Evolutionary conservation across 2,329 filamentous ascomycete genomes (phyloP).

Genomic region (Chaetomium sp.): DNA sequence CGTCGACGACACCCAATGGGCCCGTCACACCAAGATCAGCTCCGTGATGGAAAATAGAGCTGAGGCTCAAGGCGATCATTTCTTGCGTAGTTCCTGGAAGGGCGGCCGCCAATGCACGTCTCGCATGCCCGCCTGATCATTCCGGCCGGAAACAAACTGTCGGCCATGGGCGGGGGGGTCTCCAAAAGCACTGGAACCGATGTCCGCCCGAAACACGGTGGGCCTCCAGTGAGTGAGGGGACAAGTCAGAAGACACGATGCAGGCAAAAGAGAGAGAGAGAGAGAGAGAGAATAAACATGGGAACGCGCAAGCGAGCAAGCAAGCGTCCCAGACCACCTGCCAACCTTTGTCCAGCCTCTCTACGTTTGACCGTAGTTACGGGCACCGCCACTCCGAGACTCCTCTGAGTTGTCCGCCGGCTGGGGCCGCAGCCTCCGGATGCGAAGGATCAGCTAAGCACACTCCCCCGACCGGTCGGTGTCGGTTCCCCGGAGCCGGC

Average conservation of each 20-base stretch:
- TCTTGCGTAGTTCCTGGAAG: background rate
- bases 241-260: constrained; percentile 5
- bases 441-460: background rate
- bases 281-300: background rate
- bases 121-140: constrained; percentile 6
- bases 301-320: background rate
- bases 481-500: background rate
- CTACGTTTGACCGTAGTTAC: constrained; percentile 4
- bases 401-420: background rate
- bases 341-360: no score
- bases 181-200: background rate
- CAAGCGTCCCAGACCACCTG: background rate
- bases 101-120: constrained; percentile 6
- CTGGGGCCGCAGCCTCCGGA: background rate
- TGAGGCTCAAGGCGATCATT: background rate
- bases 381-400: background rate
- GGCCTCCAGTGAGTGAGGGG: background rate
- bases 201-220: constrained; percentile 4
- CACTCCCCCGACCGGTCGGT: background rate
- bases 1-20: background rate
- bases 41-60: background rate
- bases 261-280: background rate
- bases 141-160: constrained; percentile 1
- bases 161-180: background rate
- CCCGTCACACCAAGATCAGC: background rate